Base-by-base conservation (phyloP, 257 asterid species). In the Jacaranda copaia region DNA sequence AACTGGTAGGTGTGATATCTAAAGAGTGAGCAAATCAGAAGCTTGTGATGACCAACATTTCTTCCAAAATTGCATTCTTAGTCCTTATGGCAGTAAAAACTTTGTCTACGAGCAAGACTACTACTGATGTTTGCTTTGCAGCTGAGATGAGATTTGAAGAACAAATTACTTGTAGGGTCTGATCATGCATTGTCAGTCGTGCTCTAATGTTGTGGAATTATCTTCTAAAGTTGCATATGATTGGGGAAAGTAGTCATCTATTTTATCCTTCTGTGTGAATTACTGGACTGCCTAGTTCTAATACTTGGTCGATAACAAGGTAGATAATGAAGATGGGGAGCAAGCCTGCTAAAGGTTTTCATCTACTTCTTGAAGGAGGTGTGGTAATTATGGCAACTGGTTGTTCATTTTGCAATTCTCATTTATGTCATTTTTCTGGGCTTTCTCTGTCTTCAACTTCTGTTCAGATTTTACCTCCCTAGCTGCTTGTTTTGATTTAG, bases 31-130 rank as follows among this genome's bases (percentile, higher is more conserved):
- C 74, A 1, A 18, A 63, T 32, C 32, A 38, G 73, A 72, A 66
- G 82, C 88, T 84, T 62, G 78, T 90, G 58, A 42, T 88, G 92
- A 92, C 92, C 79, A 83, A 83, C 93, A 80, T 74, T 60, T 68
- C 70, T 77, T 63, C 46, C 57, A 46, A 85, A 68, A 82, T 56
- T 74, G 73, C 78, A 60, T 65, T n/a, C 2, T 48, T 76, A 51
- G 81, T 78, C 74, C 59, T 5, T 35, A 39, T 13, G 39, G 59
- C 65, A 70, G 70, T 75, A 11, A 45, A 38, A 36, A 3, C 59
- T 43, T 45, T 39, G 25, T 76, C 32, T 25, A 25, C 32, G 32
- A 25, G 32, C 32, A 25, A 48, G 58, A 38, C 36, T 20, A 13
- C 52, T 4, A 12, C 25, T 48, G 58, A 13, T 56, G 75, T 66